Evolutionary conservation across 768 basidiomycete species (phyloP), one percentile per base, ranked within the genome.

Genomic region (Boletales sp.): DNA sequence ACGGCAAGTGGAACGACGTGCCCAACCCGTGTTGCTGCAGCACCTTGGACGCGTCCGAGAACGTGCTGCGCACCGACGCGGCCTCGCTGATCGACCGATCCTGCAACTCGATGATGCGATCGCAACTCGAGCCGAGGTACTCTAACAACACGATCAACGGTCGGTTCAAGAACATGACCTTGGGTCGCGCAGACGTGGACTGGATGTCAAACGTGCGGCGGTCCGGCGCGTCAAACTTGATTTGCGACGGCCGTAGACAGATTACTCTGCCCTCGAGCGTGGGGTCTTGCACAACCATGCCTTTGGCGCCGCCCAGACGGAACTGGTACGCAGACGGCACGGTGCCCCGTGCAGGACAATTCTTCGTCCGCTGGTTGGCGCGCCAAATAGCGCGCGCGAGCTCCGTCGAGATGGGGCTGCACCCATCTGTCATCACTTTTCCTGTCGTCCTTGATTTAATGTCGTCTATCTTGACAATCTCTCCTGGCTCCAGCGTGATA

Each of bases 61-160:
- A 63, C 11, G 73, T 72, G 9, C 41, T 25, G 14, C 59, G 69
- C 21, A 75, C 59, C 13, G 57, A 59, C 34, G 71, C 60, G 4
- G 74, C 71, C 38, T 72, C 68, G 2, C 55, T 11, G 51, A 78
- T 71, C 17, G 74, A 71, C 5, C 44, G 44, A 15, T 64, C 50
- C 51, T 79, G 80, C 25, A 78, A 56, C 0, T 54, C 25, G 14
- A 71, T 50, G 46, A 79, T 73, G 8, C 66, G 65, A 1, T 57
- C 44, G 8, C 28, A 15, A 17, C 58, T 55, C n/a, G 75, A 66
- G 4, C 72, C 72, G 15, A 75, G 73, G 44, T 72, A 69, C 44
- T 79, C 79, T 40, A 81, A 57, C 12, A 81, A 64, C 34, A 72
- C 69, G 46, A 82, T 77, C 33, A 81, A 53, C 1, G 78, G 75